Evolutionary conservation across 2,329 filamentous ascomycete species (phyloP).

Genomic region (Sclerotinia glacialis): DNA sequence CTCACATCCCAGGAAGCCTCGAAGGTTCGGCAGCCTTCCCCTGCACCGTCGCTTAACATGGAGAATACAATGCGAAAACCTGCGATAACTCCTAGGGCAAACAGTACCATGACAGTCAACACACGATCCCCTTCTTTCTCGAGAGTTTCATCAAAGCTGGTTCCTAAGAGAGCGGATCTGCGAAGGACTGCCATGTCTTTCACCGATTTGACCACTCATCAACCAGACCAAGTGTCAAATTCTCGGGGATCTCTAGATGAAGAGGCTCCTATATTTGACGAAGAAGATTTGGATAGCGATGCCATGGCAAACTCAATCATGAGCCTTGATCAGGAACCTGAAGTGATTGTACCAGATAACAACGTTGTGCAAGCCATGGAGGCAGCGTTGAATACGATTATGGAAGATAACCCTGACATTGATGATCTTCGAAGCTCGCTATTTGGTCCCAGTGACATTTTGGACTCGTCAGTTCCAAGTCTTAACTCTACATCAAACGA

Average conservation of each 20-base stretch:
- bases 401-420: conserved; percentile 72
- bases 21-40: conserved; percentile 30
- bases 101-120: conserved; percentile 40
- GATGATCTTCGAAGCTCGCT: conserved; percentile 65
- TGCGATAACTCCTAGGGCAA: conserved; percentile 28
- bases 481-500: conserved; percentile 53
- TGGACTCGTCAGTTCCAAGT: conserved; percentile 47
- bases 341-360: conserved; percentile 61
- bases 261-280: conserved; percentile 67
- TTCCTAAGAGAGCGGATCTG: conserved; percentile 50
- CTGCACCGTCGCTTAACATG: conserved; percentile 30
- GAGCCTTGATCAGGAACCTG: conserved; percentile 73
- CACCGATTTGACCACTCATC: conserved; percentile 53
- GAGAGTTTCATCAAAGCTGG: conserved; percentile 49
- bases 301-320: conserved; percentile 68
- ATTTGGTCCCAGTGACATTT: conserved; percentile 53
- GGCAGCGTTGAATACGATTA: conserved; percentile 84
- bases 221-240: conserved; percentile 39
- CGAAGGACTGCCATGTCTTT: conserved; percentile 59
- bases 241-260: conserved; percentile 71
- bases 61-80: conserved; percentile 41
- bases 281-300: conserved; percentile 74
- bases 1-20: conserved; percentile 79
- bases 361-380: conserved; percentile 91
- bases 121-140: conserved; percentile 45